Evolutionary conservation across 2,329 filamentous ascomycete genomes (phyloP).

Genomic region (Spiromastix sp.): DNA sequence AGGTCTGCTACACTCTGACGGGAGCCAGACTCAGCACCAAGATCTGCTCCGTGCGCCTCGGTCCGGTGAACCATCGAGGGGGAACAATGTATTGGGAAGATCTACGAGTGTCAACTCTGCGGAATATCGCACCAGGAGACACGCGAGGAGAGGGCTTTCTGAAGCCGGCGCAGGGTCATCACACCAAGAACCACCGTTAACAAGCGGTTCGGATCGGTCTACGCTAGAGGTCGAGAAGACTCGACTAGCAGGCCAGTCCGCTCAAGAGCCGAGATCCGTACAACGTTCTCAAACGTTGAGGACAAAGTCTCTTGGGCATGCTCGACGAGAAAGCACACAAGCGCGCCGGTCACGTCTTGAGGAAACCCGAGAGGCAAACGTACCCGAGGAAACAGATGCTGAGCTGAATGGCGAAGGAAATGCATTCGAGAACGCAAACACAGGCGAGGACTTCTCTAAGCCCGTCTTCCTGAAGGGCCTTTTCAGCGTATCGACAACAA

Average conservation of each 20-base stretch:
- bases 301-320: constrained; percentile 81
- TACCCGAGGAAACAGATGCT: constrained; percentile 83
- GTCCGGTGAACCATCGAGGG: constrained; percentile 50
- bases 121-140: constrained; percentile 58
- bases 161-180: constrained; percentile 43
- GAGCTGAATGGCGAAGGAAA: constrained; percentile 54
- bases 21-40: constrained; percentile 59
- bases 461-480: constrained; percentile 93
- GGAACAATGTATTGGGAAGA: constrained; percentile 63
- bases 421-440: constrained; percentile 38
- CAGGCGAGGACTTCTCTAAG: constrained; percentile 66
- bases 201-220: constrained; percentile 71
- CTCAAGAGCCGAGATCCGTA: constrained; percentile 43
- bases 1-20: constrained; percentile 47
- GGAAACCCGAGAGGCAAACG: constrained; percentile 61
- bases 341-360: constrained; percentile 67
- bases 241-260: constrained; percentile 39
- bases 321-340: constrained; percentile 84
- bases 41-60: constrained; percentile 67
- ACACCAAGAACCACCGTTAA: constrained; percentile 57
- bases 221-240: constrained; percentile 38
- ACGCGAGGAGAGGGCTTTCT: constrained; percentile 43
- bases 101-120: constrained; percentile 89
- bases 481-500: constrained; percentile 95
- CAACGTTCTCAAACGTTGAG: constrained; percentile 56